Base-by-base conservation (phyloP, 306 rosid genomes). In the Vigna radiata region DNA sequence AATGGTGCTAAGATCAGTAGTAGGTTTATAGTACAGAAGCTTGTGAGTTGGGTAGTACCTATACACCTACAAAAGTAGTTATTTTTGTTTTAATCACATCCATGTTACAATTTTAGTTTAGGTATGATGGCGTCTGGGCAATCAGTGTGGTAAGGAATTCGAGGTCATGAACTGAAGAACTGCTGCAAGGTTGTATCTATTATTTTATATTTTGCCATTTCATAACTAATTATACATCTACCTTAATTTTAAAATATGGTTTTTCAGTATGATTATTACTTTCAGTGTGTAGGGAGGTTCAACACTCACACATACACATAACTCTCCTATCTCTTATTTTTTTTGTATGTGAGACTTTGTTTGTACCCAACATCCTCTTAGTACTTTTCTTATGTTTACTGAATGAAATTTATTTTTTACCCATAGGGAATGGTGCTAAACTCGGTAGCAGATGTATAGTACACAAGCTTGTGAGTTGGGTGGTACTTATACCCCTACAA, bases 141-240 rank as follows among this genome's bases (percentile, higher is more conserved):
- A 84, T 95, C 83, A 89, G 92, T 78, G 98, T 92, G 50, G 97
- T 90, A 62, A 88, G 98, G 83, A 97, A 97, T 77, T 92, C 97
- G 72, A 90, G 98, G 83, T 95, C 98, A 55, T 89, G 97, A 3
- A 81, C 27, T 18, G 96, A 92, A 73, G 98, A 95, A 81, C 82
- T 95, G 47, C 75, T 88, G 83, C 92, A 88, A 59, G 50, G 64
- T 68, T 74, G 1, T 58, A 60, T 55, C 41, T 54, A 18, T 39
- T 47, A 10, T 18, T 39, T 31, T 61, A 53, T 39, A 60, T 46
- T 73, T 63, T 44, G 62, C 70, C 17, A 46, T 29, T 48, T 52
- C 41, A 23, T 8, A 58, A 49, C 55, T 70, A 33, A 62, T 58
- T 76, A 23, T 67, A 37, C 29, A 13, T 43, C 18, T 11, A 41